A percentile compares a stretch with the other conserved stretches of the same genome.
Conservation (phyloP, 1,284 basidiomycete genomes). For the Pyrrhoderma noxium region DNA sequence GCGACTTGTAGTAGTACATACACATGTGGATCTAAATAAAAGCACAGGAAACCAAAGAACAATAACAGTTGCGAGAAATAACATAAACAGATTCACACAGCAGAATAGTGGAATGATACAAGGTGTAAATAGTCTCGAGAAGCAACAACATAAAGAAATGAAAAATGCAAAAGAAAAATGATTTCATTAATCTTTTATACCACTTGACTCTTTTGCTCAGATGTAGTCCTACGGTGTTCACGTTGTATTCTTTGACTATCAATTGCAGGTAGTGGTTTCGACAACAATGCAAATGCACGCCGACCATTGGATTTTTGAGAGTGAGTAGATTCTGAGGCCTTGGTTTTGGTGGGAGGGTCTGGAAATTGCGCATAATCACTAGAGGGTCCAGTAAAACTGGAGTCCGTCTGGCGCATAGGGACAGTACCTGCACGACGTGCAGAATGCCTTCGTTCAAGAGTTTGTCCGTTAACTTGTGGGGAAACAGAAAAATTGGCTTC, state of each 20-base stretch:
- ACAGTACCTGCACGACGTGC: slow-evolving; percentile 16
- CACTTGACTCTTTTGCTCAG: slow-evolving; percentile 32
- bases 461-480: slow-evolving; percentile 6
- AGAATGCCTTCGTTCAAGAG: slow-evolving; percentile 13
- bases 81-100: slow-evolving; percentile 10
- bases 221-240: slow-evolving; percentile 52
- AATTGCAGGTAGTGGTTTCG: slow-evolving; percentile 43
- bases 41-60: neutral
- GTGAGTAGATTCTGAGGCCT: slow-evolving; percentile 35
- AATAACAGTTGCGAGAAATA: slow-evolving; percentile 3
- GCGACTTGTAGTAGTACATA: neutral
- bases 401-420: slow-evolving; percentile 20
- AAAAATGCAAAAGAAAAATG: slow-evolving; percentile 13
- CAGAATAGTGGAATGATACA: slow-evolving; percentile 12
- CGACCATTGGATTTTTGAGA: slow-evolving; percentile 46
- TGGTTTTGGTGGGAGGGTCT: slow-evolving; percentile 41
- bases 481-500: slow-evolving; percentile 4
- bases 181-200: neutral
- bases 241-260: slow-evolving; percentile 34
- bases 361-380: slow-evolving; percentile 64
- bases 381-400: slow-evolving; percentile 53
- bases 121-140: too few relatives aligned
- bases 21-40: neutral
- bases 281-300: slow-evolving; percentile 58
- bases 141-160: too few relatives aligned